These are phyloP conservation scores for Ophiobolus disseminans DNA, from an alignment of 2,329 filamentous ascomycete species.

Conservation along the genomic window DNA sequence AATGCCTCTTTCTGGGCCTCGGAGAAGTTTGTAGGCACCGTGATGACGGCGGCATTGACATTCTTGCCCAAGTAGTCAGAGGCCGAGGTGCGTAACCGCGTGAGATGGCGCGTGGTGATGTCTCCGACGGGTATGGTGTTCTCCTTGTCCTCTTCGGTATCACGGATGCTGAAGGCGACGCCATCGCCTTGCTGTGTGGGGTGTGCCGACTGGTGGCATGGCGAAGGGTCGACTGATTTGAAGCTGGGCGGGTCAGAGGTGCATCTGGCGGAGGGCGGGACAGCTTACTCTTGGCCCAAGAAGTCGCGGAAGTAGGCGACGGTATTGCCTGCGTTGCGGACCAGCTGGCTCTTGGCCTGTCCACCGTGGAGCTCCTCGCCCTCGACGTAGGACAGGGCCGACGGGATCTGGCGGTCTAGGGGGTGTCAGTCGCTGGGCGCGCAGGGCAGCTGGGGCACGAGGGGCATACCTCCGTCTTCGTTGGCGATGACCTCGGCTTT, in stretches of 20 bases:
- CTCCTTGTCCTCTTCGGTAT: constrained; percentile 63
- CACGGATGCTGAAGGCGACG: constrained; percentile 83
- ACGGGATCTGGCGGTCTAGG: constrained; percentile 93
- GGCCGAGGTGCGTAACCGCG: constrained; percentile 80
- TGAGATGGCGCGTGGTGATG: constrained; percentile 82
- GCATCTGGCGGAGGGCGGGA: neutral
- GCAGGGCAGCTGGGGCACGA: constrained; percentile 7
- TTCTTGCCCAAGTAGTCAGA: constrained; percentile 91
- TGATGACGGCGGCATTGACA: constrained; percentile 93
- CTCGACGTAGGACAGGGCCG: constrained; percentile 90
- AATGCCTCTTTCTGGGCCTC: constrained; percentile 87
- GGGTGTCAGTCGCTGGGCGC: constrained; percentile 14
- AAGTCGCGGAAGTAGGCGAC: constrained; percentile 96
- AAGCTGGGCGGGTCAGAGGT: constrained; percentile 61
- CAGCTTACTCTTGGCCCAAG: constrained; percentile 83
- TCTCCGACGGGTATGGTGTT: constrained; percentile 81
- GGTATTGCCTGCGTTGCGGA: constrained; percentile 92
- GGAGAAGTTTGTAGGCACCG: constrained; percentile 90
- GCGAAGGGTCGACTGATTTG: constrained; percentile 94
- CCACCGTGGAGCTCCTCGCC: constrained; percentile 97
- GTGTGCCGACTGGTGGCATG: constrained; percentile 92
- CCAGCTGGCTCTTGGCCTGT: constrained; percentile 91
- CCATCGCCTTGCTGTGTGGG: constrained; percentile 75
- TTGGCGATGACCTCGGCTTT: constrained; percentile 98
- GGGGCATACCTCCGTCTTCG: constrained; percentile 86